A percentile compares a stretch with the other conserved stretches of the same genome.
Conservation (phyloP, 2,329 filamentous ascomycete genomes). For the Aureobasidium leucospermi region DNA sequence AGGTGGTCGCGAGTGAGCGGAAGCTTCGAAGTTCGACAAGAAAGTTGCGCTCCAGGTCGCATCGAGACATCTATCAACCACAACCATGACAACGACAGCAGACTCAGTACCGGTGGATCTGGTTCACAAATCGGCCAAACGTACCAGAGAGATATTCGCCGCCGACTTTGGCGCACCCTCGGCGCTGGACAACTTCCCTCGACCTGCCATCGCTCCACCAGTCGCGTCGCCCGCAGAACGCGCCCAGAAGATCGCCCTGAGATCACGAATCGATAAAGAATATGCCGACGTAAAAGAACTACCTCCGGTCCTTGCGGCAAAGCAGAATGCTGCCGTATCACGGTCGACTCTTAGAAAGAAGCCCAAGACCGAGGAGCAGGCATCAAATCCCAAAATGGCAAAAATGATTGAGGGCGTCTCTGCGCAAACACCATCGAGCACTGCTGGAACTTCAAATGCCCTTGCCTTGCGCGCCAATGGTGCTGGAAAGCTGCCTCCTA, state of each 20-base stretch:
- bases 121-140: conserved; percentile 43
- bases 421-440: conserved; percentile 36
- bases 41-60: conserved; percentile 4
- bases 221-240: conserved; percentile 37
- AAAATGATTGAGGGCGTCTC: conserved; percentile 62
- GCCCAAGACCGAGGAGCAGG: conserved; percentile 47
- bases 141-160: conserved; percentile 48
- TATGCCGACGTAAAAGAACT: conserved; percentile 72
- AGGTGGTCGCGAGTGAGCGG: neutral
- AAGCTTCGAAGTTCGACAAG: conserved; percentile 6
- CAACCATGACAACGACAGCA: conserved; percentile 6
- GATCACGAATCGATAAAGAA: conserved; percentile 59
- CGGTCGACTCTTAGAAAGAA: conserved; percentile 58
- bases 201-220: conserved; percentile 36
- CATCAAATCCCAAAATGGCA: conserved; percentile 50
- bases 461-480: conserved; percentile 46
- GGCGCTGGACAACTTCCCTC: conserved; percentile 35
- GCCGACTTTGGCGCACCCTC: conserved; percentile 42
- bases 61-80: neutral
- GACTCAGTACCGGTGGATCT: conserved; percentile 20
- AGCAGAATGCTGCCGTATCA: conserved; percentile 55
- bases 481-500: conserved; percentile 39
- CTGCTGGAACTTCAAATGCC: conserved; percentile 47
- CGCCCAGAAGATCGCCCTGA: conserved; percentile 42
- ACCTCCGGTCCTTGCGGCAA: conserved; percentile 69